phyloP scores from a whole-genome alignment of 2,329 filamentous ascomycete species.

The Hypoxylon sp. region DNA sequence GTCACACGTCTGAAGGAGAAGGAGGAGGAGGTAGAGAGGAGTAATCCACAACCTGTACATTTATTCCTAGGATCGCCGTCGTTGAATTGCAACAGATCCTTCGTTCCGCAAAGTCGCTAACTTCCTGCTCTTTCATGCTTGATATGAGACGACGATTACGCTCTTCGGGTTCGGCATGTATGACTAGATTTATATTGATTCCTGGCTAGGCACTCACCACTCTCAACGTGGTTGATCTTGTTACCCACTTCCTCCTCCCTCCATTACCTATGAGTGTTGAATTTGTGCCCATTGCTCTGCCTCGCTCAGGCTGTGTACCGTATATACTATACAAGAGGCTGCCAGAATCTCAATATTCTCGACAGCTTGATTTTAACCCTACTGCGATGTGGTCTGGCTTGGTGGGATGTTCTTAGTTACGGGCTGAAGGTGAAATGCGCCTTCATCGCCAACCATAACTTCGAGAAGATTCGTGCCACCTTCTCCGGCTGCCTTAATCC shows the following conservation, averaged over 20 bases:
- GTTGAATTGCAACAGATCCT: conserved; percentile 51
- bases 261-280: not conserved
- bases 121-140: conserved; percentile 9
- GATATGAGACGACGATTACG: not conserved
- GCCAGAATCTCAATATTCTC: not conserved
- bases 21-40: conserved; percentile 39
- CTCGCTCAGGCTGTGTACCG: not conserved
- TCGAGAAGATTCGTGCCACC: not conserved
- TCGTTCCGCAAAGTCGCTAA: conserved; percentile 33
- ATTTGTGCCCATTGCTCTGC: not conserved
- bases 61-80: conserved; percentile 53
- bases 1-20: conserved; percentile 16
- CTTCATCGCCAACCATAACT: not conserved
- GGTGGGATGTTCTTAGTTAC: no score
- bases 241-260: not conserved
- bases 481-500: not conserved
- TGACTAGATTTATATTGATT: not conserved
- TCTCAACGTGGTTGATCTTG: not conserved
- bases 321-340: not conserved
- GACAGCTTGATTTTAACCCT: not conserved
- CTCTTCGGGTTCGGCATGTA: not conserved
- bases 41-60: conserved; percentile 60
- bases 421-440: not conserved
- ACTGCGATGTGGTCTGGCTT: not conserved
- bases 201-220: not conserved